A percentile compares a stretch with the other conserved stretches of the same genome.
These are phyloP conservation scores for Penicillium manginii DNA, from an alignment of 495 filamentous ascomycete genomes.

Conservation along the genomic window DNA sequence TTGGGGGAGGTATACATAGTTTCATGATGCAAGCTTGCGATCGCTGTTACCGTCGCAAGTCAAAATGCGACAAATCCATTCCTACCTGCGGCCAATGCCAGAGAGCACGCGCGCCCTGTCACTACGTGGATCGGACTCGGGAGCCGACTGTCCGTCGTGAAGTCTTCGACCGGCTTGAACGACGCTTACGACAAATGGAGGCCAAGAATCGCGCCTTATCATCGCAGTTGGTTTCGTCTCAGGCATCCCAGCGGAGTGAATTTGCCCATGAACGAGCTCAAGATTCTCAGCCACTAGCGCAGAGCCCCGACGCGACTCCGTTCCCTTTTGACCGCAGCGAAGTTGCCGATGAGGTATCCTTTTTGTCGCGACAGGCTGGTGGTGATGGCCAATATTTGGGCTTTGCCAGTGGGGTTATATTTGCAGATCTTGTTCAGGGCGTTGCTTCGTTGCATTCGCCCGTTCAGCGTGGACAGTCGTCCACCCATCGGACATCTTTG, in stretches of 20 bases:
- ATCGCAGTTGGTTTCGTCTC: not conserved
- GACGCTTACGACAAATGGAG: conserved; percentile 20
- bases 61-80: conserved; percentile 36
- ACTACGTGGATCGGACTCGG: conserved; percentile 27
- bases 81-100: conserved; percentile 34
- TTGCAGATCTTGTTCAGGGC: conserved; percentile 27
- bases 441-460: not conserved
- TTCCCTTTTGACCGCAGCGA: conserved; percentile 15
- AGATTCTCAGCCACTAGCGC: not conserved
- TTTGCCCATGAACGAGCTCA: not conserved
- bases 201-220: conserved; percentile 14
- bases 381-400: conserved; percentile 32
- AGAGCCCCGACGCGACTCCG: not conserved
- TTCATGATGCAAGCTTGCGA: conserved; percentile 22
- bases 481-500: not conserved
- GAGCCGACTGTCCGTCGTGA: conserved; percentile 20
- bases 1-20: not conserved
- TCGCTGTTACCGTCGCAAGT: conserved; percentile 37
- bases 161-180: conserved; percentile 22
- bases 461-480: not conserved
- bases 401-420: conserved; percentile 25
- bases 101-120: conserved; percentile 22
- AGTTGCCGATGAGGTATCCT: conserved; percentile 31
- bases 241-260: not conserved
- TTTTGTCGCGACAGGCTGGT: conserved; percentile 28